phyloP scores from a whole-genome alignment of 2,329 filamentous ascomycete genomes.

The Colletotrichum magnum region DNA sequence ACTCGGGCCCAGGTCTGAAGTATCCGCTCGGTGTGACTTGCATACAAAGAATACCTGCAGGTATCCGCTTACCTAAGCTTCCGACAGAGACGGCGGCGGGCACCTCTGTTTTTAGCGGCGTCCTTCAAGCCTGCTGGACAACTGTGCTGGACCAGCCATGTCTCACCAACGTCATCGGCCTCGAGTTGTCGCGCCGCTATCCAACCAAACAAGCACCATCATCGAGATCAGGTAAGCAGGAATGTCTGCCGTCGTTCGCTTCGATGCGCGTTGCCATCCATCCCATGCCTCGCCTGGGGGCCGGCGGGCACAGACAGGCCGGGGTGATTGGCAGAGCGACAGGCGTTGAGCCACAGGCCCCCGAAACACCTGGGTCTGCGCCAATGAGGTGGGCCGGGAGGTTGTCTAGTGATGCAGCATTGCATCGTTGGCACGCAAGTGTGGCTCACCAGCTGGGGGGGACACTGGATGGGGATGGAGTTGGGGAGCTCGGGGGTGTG shows the following conservation, averaged over 20 bases:
- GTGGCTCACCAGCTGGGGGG: slow-evolving; percentile 24
- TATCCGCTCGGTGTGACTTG: fast-evolving
- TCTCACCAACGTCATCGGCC: slow-evolving; percentile 40
- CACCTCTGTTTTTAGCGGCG: slow-evolving; percentile 6
- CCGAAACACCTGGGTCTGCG: slow-evolving; percentile 23
- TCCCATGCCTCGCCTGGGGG: slow-evolving; percentile 3
- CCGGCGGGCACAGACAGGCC: slow-evolving; percentile 6
- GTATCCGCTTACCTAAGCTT: slow-evolving; percentile 16
- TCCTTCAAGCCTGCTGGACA: slow-evolving; percentile 11
- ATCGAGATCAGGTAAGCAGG: slow-evolving; percentile 21
- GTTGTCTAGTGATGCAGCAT: slow-evolving; percentile 35
- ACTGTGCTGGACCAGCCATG: slow-evolving; percentile 24
- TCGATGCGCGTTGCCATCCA: slow-evolving; percentile 14
- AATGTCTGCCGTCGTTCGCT: slow-evolving; percentile 7
- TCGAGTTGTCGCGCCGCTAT: slow-evolving; percentile 16
- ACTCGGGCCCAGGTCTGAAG: background rate
- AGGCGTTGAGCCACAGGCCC: slow-evolving; percentile 26
- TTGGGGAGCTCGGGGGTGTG: too few relatives aligned
- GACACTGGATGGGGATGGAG: background rate
- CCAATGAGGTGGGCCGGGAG: slow-evolving; percentile 32
- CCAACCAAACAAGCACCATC: slow-evolving; percentile 13
- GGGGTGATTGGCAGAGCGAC: slow-evolving; percentile 26
- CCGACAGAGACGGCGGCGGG: background rate
- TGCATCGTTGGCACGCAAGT: slow-evolving; percentile 38
- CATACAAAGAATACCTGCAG: background rate